Evolutionary conservation across 1,284 basidiomycete species (phyloP).

Genomic region (Microbotryomycetes sp.): DNA sequence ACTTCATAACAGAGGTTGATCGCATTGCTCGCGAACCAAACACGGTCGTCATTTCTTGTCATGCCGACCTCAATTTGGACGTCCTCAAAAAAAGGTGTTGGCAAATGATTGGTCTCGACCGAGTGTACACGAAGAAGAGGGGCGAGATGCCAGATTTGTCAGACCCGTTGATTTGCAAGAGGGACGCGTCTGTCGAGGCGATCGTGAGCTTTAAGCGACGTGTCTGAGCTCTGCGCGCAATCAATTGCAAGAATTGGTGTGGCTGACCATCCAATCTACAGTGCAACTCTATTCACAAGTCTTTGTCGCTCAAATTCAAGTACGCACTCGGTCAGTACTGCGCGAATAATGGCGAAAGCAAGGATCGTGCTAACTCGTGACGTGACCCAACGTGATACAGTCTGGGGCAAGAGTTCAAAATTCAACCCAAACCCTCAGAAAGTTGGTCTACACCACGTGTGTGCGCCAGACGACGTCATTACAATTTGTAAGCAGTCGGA

Average conservation of each 20-base stretch:
- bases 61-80: constrained; percentile 84
- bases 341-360: too few species aligned
- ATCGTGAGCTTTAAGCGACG: constrained; percentile 24
- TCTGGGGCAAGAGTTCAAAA: constrained; percentile 32
- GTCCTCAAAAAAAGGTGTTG: constrained; percentile 84
- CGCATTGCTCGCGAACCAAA: constrained; percentile 79
- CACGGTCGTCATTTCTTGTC: constrained; percentile 88
- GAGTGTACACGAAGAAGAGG: constrained; percentile 86
- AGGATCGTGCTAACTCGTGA: too few species aligned
- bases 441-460: constrained; percentile 70
- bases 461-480: constrained; percentile 90
- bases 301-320: constrained; percentile 68
- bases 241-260: too few species aligned
- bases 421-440: constrained; percentile 82
- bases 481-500: constrained; percentile 42
- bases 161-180: constrained; percentile 88
- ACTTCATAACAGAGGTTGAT: constrained; percentile 62
- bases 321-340: constrained; percentile 51
- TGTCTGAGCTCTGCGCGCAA: too few species aligned
- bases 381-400: too few species aligned
- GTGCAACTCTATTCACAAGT: constrained; percentile 60
- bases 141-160: constrained; percentile 78
- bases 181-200: constrained; percentile 87
- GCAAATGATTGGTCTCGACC: constrained; percentile 46
- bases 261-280: too few species aligned